These are phyloP conservation scores for Conoideocrella luteorostrata DNA, from an alignment of 2,329 filamentous ascomycete genomes.

Conservation along the genomic window DNA sequence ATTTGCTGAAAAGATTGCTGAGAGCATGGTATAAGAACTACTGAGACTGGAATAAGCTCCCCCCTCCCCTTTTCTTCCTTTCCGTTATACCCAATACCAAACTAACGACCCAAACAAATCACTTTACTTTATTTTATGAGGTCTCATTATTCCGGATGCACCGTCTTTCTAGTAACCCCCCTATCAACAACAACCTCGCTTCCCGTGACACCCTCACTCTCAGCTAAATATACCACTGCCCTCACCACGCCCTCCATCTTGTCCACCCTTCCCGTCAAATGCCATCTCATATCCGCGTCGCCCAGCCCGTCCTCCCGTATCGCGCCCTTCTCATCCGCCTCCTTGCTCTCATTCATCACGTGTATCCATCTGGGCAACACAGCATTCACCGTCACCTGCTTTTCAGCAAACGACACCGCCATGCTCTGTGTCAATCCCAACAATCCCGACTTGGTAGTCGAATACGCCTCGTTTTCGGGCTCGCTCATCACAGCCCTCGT, in stretches of 20 bases:
- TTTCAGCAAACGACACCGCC: constrained; percentile 35
- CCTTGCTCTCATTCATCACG: constrained; percentile 30
- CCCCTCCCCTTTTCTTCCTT: too few relatives aligned
- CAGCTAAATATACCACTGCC: constrained; percentile 20
- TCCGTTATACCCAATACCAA: too few relatives aligned
- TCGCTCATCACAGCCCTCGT: constrained; percentile 44
- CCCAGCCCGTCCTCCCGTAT: too few relatives aligned
- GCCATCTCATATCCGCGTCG: too few relatives aligned
- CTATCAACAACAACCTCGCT: constrained; percentile 23
- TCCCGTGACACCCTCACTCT: constrained; percentile 22
- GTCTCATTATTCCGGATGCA: constrained; percentile 20
- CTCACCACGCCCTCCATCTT: constrained; percentile 35
- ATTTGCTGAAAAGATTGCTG: constrained; percentile 20
- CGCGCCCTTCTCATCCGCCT: constrained; percentile 29
- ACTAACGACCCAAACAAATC: too few relatives aligned
- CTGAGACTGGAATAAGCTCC: background rate
- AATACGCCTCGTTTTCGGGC: constrained; percentile 42
- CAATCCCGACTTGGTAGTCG: constrained; percentile 42
- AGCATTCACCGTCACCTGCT: constrained; percentile 39
- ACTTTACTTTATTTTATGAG: too few relatives aligned
- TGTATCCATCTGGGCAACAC: constrained; percentile 47
- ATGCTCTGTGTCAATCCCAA: constrained; percentile 43
- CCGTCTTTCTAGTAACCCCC: constrained; percentile 24
- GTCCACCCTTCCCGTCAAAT: too few relatives aligned
- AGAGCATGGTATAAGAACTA: constrained; percentile 7